A percentile compares a stretch with the other conserved stretches of the same genome.
These are phyloP conservation scores for Solanum lycopersicoides DNA, from an alignment of 257 asterid genomes.

Conservation along the genomic window DNA sequence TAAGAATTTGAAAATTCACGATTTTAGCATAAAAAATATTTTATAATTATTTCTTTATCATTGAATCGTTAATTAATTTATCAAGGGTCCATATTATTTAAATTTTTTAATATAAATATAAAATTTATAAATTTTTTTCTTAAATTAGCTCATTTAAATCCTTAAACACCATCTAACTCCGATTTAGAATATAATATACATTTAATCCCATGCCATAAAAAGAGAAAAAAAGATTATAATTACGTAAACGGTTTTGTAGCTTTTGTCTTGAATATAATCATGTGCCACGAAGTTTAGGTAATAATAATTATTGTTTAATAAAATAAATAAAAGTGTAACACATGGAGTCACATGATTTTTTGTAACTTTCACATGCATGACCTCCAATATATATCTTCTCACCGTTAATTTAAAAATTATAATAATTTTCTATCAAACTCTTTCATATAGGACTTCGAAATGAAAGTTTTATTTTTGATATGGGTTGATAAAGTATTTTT, in stretches of 20 bases:
- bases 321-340: background rate
- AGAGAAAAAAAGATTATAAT: background rate
- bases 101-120: too few species aligned
- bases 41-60: too few species aligned
- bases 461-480: too few species aligned
- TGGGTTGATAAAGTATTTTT: too few species aligned
- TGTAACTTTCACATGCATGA: background rate
- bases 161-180: too few species aligned
- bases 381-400: background rate
- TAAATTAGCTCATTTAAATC: too few species aligned
- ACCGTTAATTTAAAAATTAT: background rate
- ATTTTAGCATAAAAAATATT: too few species aligned
- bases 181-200: background rate
- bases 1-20: rapidly evolving
- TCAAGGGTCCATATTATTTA: rapidly evolving
- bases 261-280: background rate
- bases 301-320: background rate
- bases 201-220: background rate
- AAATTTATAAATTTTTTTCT: too few species aligned
- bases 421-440: background rate
- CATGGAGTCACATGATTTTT: conserved; percentile 2
- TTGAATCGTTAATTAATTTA: too few species aligned
- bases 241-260: background rate
- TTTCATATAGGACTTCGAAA: background rate
- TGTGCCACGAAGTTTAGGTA: background rate